Evolutionary conservation across 306 rosid species (phyloP).

Genomic region (Prunus armeniaca): DNA sequence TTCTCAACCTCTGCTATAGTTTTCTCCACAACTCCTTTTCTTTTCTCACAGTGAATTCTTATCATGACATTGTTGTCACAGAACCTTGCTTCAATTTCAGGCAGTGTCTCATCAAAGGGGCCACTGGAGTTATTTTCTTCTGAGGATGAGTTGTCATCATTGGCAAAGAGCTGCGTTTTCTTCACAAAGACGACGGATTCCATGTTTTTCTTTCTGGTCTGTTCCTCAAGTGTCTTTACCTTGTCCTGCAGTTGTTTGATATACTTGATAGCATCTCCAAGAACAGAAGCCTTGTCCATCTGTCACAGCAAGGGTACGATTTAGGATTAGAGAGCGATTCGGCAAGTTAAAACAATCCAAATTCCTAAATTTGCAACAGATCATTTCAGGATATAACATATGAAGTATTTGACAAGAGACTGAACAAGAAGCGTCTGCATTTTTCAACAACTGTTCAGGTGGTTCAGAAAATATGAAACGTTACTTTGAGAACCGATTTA

Average conservation of each 20-base stretch:
- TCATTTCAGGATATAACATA: neutral
- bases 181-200: conserved; percentile 74
- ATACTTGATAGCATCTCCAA: conserved; percentile 88
- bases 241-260: conserved; percentile 82
- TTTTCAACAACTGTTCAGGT: neutral
- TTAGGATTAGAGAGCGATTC: neutral
- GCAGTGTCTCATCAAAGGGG: conserved; percentile 49
- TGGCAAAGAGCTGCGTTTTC: conserved; percentile 51
- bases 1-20: conserved; percentile 65
- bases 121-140: conserved; percentile 14
- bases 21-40: conserved; percentile 61
- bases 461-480: neutral
- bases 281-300: conserved; percentile 99
- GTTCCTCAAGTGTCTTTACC: conserved; percentile 77
- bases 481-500: neutral
- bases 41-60: conserved; percentile 84
- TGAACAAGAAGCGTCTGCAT: no score
- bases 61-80: conserved; percentile 78
- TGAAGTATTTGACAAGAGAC: no score
- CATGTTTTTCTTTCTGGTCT: conserved; percentile 46
- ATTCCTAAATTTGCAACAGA: neutral
- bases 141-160: conserved; percentile 40
- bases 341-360: neutral
- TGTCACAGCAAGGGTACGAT: conserved; percentile 19
- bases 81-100: conserved; percentile 83